A percentile compares a stretch with the other conserved stretches of the same genome.
phyloP scores from a whole-genome alignment of 176 grass and related monocot species.

The Oryza rufipogon region DNA sequence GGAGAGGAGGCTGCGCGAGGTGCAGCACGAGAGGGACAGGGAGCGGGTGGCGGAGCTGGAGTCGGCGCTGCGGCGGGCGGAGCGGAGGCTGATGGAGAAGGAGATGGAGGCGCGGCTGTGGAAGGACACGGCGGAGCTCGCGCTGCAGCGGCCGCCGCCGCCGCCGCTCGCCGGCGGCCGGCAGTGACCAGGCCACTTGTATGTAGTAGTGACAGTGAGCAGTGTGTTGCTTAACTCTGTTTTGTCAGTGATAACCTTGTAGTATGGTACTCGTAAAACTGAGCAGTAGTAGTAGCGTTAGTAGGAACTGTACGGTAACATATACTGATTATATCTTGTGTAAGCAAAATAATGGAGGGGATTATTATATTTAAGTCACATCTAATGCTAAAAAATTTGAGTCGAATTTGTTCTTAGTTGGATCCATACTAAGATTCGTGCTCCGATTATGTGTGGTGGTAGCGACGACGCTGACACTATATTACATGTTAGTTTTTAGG shows the following conservation, averaged over 20 bases:
- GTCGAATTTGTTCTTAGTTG: no score
- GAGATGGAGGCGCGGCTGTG: slow-evolving; percentile 64
- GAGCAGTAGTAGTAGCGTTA: no score
- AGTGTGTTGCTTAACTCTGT: background rate
- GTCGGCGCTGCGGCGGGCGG: slow-evolving; percentile 36
- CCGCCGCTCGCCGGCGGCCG: background rate
- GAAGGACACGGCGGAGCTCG: slow-evolving; percentile 53
- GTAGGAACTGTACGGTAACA: no score
- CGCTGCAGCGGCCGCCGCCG: slow-evolving; percentile 33
- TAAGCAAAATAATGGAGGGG: no score
- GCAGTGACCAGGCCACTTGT: background rate
- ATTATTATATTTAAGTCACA: no score
- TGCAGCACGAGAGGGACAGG: slow-evolving; percentile 42
- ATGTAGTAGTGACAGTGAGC: background rate
- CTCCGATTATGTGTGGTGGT: no score
- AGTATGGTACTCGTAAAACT: no score
- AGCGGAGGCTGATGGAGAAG: slow-evolving; percentile 51
- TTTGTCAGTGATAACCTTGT: background rate
- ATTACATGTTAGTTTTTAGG: no score
- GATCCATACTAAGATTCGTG: no score
- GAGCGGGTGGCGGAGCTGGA: slow-evolving; percentile 62
- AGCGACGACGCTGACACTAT: no score
- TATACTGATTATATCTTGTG: no score
- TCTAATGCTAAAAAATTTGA: no score
- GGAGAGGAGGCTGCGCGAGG: slow-evolving; percentile 64